Base-by-base conservation (phyloP, 208 protist species). In the Trypanosoma conorhini region DNA sequence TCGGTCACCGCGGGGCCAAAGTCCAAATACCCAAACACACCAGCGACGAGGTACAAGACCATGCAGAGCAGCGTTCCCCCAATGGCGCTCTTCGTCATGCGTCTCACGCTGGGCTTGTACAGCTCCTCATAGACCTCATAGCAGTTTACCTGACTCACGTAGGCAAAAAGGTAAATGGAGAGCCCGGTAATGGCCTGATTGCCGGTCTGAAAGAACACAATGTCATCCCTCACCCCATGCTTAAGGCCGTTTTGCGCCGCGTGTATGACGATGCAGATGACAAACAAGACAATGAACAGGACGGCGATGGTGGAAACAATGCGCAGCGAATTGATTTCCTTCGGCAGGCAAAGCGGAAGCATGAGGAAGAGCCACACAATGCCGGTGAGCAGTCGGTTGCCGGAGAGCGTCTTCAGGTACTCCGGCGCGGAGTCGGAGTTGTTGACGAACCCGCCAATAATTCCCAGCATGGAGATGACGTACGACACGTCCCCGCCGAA, bases 401-500 rank as follows among this genome's bases (percentile, higher is more conserved):
- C 91, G 75, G 80, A 82, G 40, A 54, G 64, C 15, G 67, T 70
- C 44, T 62, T 70, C 22, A 86, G 31, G 61, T 87, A 94, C 31
- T 73, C 70, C 28, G 74, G 77, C 30, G 80, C 70, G 44, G 74
- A 79, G 51, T 76, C 71, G 55, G 83, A 79, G 40, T 80, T 77
- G 28, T 74, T 65, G 22, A 90, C 67, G 62, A 94, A 70, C 51
- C 91, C 79, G 58, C 86, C 80, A 38, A 86, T 82, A n/a, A n/a
- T n/a, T n/a, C n/a, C n/a, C n/a, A n/a, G n/a, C n/a, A n/a, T n/a
- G 52, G 87, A 86, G 67, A 94, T 93, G 64, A 96, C 85, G 75
- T 96, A 96, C 13, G 79, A 81, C 40, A 96, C 86, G 50, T 83
- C 87, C 15, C 82, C 83, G 60, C 91, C 91, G 62, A 93, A 96